A percentile compares a stretch with the other conserved stretches of the same genome.
phyloP scores from a whole-genome alignment of 495 filamentous ascomycete genomes.

The Tuber brumale region DNA sequence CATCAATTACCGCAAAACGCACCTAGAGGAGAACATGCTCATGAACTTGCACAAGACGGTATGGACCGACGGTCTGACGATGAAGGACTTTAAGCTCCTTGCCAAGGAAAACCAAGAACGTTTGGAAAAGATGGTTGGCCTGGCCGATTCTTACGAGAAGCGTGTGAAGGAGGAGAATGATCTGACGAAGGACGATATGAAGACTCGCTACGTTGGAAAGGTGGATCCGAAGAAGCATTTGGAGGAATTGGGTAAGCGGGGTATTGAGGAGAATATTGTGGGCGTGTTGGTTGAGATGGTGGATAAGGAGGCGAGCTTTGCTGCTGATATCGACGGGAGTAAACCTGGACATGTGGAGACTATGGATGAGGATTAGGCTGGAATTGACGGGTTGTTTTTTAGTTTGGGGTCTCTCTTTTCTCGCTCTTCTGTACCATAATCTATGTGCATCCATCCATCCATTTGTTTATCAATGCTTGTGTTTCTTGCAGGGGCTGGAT shows the following conservation, averaged over 20 bases:
- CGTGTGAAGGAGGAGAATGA: slow-evolving; percentile 96
- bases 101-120: slow-evolving; percentile 74
- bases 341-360: slow-evolving; percentile 29
- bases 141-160: slow-evolving; percentile 97
- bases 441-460: neutral
- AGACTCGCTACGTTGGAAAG: slow-evolving; percentile 98
- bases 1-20: slow-evolving; percentile 97
- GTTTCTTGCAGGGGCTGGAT: neutral
- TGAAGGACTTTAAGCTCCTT: slow-evolving; percentile 90
- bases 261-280: slow-evolving; percentile 99
- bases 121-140: slow-evolving; percentile 74
- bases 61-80: slow-evolving; percentile 94
- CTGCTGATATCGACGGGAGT: slow-evolving; percentile 27
- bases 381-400: neutral
- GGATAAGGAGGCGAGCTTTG: slow-evolving; percentile 79
- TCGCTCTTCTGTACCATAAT: neutral
- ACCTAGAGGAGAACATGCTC: slow-evolving; percentile 96
- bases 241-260: slow-evolving; percentile 87
- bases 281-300: slow-evolving; percentile 96
- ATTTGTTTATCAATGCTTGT: neutral
- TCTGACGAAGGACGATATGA: slow-evolving; percentile 91
- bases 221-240: slow-evolving; percentile 98
- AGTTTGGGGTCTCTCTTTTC: neutral
- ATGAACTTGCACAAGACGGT: slow-evolving; percentile 99
- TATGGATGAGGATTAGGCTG: slow-evolving; percentile 37